Evolutionary conservation across 176 grass and related monocot genomes (phyloP).

Genomic region (Poa annua): DNA sequence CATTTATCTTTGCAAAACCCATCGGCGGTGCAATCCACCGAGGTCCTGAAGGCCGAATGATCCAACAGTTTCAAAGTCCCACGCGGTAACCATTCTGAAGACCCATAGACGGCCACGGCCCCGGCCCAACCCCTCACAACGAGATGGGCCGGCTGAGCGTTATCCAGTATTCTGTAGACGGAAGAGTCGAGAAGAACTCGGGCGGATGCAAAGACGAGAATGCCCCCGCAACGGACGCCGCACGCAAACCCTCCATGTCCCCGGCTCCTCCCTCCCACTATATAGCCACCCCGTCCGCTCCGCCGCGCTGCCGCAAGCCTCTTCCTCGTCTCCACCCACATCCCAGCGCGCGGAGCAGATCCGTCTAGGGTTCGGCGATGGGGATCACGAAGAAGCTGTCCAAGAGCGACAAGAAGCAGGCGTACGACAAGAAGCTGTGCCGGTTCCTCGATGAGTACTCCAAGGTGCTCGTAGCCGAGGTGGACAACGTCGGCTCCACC

Average conservation of each 20-base stretch:
- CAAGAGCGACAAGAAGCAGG: conserved; percentile 74
- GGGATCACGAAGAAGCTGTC: conserved; percentile 54
- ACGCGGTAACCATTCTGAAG: too few relatives aligned
- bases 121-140: too few relatives aligned
- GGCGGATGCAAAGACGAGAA: background rate
- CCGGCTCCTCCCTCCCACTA: background rate
- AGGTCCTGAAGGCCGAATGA: too few relatives aligned
- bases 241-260: background rate
- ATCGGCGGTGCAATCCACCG: too few relatives aligned
- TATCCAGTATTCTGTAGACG: background rate
- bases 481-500: conserved; percentile 88
- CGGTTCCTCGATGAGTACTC: conserved; percentile 76
- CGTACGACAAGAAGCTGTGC: conserved; percentile 75
- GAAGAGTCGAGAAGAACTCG: background rate
- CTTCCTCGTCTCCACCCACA: conserved; percentile 10
- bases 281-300: conserved; percentile 43
- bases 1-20: too few relatives aligned
- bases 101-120: too few relatives aligned
- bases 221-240: conserved; percentile 17
- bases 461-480: conserved; percentile 65
- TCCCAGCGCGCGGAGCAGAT: background rate
- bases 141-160: too few relatives aligned
- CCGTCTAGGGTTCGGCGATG: conserved; percentile 50
- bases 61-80: too few relatives aligned
- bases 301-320: conserved; percentile 32